Conservation (phyloP, 192 early-diverging fungal genomes). For the Rhizoclosmatium globosum region DNA sequence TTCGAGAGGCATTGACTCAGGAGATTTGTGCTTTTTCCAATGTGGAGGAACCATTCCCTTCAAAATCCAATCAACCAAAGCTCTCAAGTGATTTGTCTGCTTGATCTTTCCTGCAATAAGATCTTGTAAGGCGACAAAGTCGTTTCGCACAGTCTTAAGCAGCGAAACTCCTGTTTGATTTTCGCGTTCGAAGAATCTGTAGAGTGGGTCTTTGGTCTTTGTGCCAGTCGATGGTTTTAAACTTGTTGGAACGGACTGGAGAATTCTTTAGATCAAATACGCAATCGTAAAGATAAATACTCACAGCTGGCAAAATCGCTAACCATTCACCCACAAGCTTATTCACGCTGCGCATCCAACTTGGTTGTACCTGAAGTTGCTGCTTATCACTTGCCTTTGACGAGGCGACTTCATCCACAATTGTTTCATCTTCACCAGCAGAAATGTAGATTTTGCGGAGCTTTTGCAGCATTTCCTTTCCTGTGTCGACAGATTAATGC, state of each 20-base stretch:
- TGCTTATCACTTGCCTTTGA: slow-evolving; percentile 22
- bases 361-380: slow-evolving; percentile 57
- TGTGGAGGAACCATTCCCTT: slow-evolving; percentile 72
- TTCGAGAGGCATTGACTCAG: slow-evolving; percentile 63
- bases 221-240: slow-evolving; percentile 33
- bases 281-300: background rate
- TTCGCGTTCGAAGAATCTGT: slow-evolving; percentile 88
- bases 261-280: background rate
- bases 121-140: slow-evolving; percentile 69
- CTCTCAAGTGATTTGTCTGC: slow-evolving; percentile 87
- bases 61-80: slow-evolving; percentile 72
- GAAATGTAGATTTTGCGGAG: slow-evolving; percentile 84
- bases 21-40: slow-evolving; percentile 76
- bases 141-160: slow-evolving; percentile 68
- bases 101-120: slow-evolving; percentile 81
- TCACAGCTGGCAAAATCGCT: slow-evolving; percentile 60
- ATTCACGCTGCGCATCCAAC: slow-evolving; percentile 78
- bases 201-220: slow-evolving; percentile 71
- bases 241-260: slow-evolving; percentile 27
- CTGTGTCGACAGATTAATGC: slow-evolving; percentile 44
- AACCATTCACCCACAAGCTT: slow-evolving; percentile 67
- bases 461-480: slow-evolving; percentile 79
- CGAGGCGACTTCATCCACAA: slow-evolving; percentile 37
- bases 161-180: slow-evolving; percentile 66
- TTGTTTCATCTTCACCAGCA: slow-evolving; percentile 81